Conservation (phyloP, 805 yeast genomes). For the Kodamaea leandrae region DNA sequence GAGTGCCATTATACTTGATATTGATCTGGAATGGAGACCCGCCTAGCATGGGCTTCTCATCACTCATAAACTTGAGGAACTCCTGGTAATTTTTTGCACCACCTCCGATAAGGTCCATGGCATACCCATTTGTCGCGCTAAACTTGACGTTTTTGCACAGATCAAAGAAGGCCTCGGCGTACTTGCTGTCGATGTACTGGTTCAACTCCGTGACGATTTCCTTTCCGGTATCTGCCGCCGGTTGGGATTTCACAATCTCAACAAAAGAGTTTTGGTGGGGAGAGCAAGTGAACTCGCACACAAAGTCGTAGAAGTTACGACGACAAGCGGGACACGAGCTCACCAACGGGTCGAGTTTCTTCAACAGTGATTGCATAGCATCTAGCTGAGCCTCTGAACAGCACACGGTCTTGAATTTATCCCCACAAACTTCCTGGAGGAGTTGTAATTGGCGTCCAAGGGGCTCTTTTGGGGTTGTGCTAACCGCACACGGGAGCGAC, state of each 20-base stretch:
- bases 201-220: conserved; percentile 71
- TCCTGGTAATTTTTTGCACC: conserved; percentile 75
- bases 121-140: conserved; percentile 91
- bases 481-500: conserved; percentile 73
- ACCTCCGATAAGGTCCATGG: conserved; percentile 98
- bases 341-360: conserved; percentile 40
- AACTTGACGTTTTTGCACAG: conserved; percentile 89
- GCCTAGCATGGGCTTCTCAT: conserved; percentile 88
- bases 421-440: conserved; percentile 67
- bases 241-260: conserved; percentile 55
- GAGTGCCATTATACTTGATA: conserved; percentile 44
- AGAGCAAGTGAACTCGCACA: conserved; percentile 88
- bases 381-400: conserved; percentile 65
- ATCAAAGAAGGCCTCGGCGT: conserved; percentile 68
- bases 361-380: conserved; percentile 45
- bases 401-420: conserved; percentile 44
- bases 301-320: conserved; percentile 77
- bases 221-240: conserved; percentile 47
- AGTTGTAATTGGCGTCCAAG: conserved; percentile 41
- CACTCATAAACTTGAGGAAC: conserved; percentile 87
- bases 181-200: conserved; percentile 53
- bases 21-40: conserved; percentile 96
- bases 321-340: conserved; percentile 83
- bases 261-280: conserved; percentile 76
- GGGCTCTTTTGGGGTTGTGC: conserved; percentile 48